Evolutionary conservation across 257 asterid species (phyloP).

Genomic region (Fraxinus anomala): DNA sequence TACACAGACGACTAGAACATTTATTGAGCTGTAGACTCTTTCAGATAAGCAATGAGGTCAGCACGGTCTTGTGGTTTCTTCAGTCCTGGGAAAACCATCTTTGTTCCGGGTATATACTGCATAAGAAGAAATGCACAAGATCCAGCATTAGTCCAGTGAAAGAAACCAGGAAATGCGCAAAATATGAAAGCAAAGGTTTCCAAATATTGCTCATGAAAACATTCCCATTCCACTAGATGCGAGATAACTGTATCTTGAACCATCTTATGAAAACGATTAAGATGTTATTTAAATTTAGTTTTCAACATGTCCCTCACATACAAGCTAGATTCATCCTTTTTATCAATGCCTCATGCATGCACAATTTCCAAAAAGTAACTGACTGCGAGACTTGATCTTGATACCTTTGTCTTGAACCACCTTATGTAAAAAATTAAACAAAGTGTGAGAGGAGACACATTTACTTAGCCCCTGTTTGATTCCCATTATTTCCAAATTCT

Average conservation of each 20-base stretch:
- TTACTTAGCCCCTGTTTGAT: no score
- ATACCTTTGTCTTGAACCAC: neutral
- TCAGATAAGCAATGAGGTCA: conserved; percentile 80
- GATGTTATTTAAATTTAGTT: neutral
- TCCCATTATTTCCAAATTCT: no score
- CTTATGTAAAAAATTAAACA: no score
- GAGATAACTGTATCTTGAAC: neutral
- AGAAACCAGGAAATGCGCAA: neutral
- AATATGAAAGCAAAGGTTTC: neutral
- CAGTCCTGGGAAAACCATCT: conserved; percentile 95
- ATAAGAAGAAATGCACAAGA: conserved; percentile 4
- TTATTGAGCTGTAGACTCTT: conserved; percentile 52
- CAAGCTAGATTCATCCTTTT: no score
- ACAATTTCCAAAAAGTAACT: no score
- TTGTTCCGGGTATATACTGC: conserved; percentile 89
- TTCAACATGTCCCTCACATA: no score
- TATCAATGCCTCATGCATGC: no score
- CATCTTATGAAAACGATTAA: neutral
- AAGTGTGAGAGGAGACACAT: no score
- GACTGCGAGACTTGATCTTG: no score
- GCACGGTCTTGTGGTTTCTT: conserved; percentile 92
- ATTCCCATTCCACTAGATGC: neutral
- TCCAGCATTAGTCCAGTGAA: neutral
- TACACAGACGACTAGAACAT: neutral
- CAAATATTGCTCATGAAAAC: neutral